These are phyloP conservation scores for Calonectria hawksworthii DNA, from an alignment of 2,329 filamentous ascomycete genomes.

Conservation along the genomic window DNA sequence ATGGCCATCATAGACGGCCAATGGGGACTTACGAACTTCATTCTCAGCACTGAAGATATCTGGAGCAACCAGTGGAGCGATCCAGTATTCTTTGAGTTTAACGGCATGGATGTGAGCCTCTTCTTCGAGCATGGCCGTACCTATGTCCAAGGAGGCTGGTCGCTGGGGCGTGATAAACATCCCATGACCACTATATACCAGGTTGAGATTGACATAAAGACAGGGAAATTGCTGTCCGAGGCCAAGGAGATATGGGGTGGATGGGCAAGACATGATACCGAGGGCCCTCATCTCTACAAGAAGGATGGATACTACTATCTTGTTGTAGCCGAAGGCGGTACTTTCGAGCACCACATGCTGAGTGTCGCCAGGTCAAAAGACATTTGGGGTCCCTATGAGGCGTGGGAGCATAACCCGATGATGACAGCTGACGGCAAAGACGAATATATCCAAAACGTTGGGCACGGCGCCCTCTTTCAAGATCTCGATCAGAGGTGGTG, in stretches of 20 bases:
- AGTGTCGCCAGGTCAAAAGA: conserved; percentile 58
- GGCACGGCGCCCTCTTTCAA: conserved; percentile 62
- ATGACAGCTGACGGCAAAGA: conserved; percentile 55
- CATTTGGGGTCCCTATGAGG: conserved; percentile 59
- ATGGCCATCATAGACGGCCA: conserved; percentile 1
- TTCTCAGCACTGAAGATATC: conserved; percentile 38
- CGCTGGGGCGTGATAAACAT: conserved; percentile 6
- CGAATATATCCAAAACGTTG: conserved; percentile 57
- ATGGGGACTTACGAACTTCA: conserved; percentile 28
- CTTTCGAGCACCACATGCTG: conserved; percentile 56
- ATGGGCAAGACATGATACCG: conserved; percentile 5
- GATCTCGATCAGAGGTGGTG: conserved; percentile 43
- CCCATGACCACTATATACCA: conserved; percentile 31
- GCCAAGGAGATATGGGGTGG: conserved; percentile 26
- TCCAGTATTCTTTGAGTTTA: conserved; percentile 52
- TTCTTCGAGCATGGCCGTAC: conserved; percentile 51
- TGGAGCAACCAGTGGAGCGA: conserved; percentile 41
- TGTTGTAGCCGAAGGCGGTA: conserved; percentile 64
- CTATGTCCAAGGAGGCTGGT: conserved; percentile 11
- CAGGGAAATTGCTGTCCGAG: conserved; percentile 48
- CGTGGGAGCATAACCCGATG: conserved; percentile 59
- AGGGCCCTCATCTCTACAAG: conserved; percentile 58
- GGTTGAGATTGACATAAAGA: conserved; percentile 50
- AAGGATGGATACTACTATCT: conserved; percentile 63
- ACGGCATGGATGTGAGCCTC: conserved; percentile 60